Conservation (phyloP, 23 red algal species). For the Cyanidium caldarium region DNA sequence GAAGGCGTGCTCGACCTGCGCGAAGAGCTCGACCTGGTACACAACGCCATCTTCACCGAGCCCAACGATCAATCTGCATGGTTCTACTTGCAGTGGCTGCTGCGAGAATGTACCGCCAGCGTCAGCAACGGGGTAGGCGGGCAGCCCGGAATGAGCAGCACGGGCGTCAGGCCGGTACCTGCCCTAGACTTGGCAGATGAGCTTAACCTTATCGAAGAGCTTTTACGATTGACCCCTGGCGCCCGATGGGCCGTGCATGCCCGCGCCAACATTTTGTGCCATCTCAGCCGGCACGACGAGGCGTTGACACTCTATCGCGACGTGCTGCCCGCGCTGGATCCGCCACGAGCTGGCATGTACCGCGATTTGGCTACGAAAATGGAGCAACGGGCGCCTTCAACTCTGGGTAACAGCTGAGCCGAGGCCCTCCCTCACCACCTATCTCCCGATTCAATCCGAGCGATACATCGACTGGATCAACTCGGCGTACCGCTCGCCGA, state of each 20-base stretch:
- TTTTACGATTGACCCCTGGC: not conserved
- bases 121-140: no score
- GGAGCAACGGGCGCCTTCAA: not conserved
- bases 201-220: not conserved
- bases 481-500: conserved; percentile 20
- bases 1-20: not conserved
- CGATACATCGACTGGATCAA: conserved; percentile 40
- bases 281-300: not conserved
- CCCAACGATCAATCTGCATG: conserved; percentile 77
- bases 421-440: not conserved
- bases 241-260: not conserved
- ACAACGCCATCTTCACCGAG: conserved; percentile 85
- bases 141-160: no score
- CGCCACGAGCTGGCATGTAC: not conserved
- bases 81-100: conserved; percentile 93
- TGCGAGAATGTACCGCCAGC: no score
- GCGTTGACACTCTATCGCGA: not conserved
- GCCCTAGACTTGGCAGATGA: not conserved
- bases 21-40: conserved; percentile 54
- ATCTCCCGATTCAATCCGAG: not conserved
- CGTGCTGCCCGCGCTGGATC: not conserved
- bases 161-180: no score
- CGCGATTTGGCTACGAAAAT: not conserved
- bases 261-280: not conserved
- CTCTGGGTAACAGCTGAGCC: not conserved